phyloP scores from a whole-genome alignment of 2,329 filamentous ascomycete species.

The Beauveria australis region DNA sequence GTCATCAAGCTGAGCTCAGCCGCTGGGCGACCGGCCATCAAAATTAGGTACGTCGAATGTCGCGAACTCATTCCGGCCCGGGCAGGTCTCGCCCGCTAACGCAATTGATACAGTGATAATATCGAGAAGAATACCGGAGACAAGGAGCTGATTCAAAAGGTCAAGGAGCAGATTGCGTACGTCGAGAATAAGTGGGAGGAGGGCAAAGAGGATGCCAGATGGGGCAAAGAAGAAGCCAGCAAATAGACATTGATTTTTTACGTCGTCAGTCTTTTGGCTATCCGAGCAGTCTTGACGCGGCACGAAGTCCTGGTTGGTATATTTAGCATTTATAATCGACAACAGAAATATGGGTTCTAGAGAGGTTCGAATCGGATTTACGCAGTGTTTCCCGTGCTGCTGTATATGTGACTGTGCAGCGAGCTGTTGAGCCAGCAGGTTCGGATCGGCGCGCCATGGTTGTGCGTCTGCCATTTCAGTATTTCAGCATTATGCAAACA shows the following conservation, averaged over 20 bases:
- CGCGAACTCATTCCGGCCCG: neutral
- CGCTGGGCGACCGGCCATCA: conserved; percentile 72
- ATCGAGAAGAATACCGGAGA: conserved; percentile 92
- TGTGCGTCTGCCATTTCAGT: no score
- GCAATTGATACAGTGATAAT: conserved; percentile 51
- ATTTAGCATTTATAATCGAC: no score
- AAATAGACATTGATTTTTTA: neutral
- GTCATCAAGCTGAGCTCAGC: conserved; percentile 95
- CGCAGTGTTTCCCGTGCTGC: no score
- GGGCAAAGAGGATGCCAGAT: conserved; percentile 76
- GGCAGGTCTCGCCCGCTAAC: neutral
- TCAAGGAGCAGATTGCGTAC: conserved; percentile 83
- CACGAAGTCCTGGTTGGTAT: neutral
- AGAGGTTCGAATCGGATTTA: no score
- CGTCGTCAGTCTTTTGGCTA: neutral
- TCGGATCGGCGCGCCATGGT: no score
- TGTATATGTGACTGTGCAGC: no score
- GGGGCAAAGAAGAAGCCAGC: conserved; percentile 49
- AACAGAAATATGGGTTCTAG: no score
- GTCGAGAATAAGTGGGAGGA: conserved; percentile 74
- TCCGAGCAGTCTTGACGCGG: neutral
- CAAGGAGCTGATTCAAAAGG: conserved; percentile 64
- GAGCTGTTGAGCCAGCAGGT: no score
- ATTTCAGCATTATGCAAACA: no score
- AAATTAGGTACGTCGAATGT: conserved; percentile 54